Evolutionary conservation across 1,284 basidiomycete genomes (phyloP).

Genomic region (Ustilago bromivora): DNA sequence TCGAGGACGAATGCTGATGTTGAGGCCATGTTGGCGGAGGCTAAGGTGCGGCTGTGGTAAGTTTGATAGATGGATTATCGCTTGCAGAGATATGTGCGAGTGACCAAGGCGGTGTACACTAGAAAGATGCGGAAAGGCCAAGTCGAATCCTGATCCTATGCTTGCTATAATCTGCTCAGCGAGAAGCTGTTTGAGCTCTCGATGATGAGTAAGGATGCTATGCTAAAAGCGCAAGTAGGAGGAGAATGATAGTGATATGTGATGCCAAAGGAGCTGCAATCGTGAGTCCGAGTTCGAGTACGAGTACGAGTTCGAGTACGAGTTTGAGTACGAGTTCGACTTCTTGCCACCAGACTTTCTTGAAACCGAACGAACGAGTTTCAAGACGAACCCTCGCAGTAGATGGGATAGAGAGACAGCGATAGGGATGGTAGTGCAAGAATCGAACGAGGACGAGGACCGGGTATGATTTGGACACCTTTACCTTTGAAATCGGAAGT

Average conservation of each 20-base stretch:
- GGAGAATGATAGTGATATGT: background rate
- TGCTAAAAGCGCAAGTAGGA: background rate
- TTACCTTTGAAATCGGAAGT: background rate
- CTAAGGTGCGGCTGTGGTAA: background rate
- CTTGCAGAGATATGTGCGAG: background rate
- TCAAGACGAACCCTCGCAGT: background rate
- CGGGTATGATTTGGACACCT: background rate
- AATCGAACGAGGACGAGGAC: background rate
- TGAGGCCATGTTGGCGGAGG: conserved; percentile 31
- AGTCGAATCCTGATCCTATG: background rate
- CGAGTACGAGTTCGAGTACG: background rate
- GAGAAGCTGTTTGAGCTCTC: background rate
- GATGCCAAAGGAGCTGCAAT: background rate
- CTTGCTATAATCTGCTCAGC: background rate
- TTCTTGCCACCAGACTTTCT: no score
- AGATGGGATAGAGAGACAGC: background rate
- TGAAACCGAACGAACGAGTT: background rate
- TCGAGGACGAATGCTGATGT: conserved; percentile 40
- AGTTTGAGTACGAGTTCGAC: no score
- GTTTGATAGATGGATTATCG: background rate
- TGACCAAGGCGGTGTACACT: no score
- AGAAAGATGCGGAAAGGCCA: background rate
- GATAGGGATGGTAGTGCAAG: background rate
- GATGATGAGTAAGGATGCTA: background rate
- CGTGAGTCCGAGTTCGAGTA: background rate